These are phyloP conservation scores for Flaveria sonorensis DNA, from an alignment of 129 eudicot genomes.

Conservation along the genomic window DNA sequence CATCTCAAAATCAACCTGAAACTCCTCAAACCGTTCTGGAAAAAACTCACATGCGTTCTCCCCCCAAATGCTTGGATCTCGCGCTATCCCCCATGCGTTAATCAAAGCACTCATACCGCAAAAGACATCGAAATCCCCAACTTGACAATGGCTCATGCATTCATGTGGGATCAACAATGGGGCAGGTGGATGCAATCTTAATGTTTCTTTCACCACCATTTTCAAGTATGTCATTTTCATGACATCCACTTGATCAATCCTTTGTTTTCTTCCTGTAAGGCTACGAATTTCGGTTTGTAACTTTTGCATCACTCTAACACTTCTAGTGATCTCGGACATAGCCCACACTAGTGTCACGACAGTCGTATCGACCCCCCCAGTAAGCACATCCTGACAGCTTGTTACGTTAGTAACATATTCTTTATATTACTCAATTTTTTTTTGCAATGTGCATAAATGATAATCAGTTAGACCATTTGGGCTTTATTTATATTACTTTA, in stretches of 20 bases:
- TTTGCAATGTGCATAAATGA: too few relatives aligned
- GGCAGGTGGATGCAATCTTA: conserved; percentile 52
- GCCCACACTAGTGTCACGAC: conserved; percentile 53
- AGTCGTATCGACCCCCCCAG: conserved; percentile 63
- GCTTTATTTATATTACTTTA: too few relatives aligned
- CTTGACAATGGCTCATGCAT: conserved; percentile 14
- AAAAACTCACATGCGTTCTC: conserved; percentile 53
- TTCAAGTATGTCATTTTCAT: conserved; percentile 54
- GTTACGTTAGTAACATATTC: not conserved
- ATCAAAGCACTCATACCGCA: conserved; percentile 40
- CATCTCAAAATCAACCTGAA: conserved; percentile 43
- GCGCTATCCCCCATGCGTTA: conserved; percentile 55
- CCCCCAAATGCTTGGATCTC: conserved; percentile 44
- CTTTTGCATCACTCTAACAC: conserved; percentile 44
- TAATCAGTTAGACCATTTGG: too few relatives aligned
- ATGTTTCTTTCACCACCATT: conserved; percentile 63
- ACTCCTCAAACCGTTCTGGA: conserved; percentile 63
- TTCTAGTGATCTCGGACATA: conserved; percentile 59
- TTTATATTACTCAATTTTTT: too few relatives aligned
- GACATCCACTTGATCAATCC: conserved; percentile 38
- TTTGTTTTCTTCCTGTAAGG: conserved; percentile 2
- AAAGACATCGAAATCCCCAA: conserved; percentile 46
- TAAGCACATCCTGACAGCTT: conserved; percentile 13
- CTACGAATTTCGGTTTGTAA: conserved; percentile 50
- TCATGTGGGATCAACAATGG: conserved; percentile 41